Evolutionary conservation across 495 filamentous ascomycete genomes (phyloP).

Genomic region (Tetracladium marchalianum): DNA sequence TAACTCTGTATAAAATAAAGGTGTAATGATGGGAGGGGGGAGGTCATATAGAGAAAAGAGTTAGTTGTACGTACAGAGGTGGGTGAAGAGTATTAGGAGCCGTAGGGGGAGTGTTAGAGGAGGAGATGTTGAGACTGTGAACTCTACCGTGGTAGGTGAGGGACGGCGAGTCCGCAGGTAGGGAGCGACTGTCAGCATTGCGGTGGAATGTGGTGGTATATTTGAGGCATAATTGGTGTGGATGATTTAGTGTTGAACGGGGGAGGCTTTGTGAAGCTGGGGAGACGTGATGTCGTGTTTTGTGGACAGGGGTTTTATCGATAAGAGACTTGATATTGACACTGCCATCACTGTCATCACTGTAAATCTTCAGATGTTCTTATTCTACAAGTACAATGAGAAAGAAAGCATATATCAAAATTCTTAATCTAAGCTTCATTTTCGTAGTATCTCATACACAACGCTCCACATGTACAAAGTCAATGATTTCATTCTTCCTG

Average conservation of each 20-base stretch:
- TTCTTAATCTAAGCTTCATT: no score
- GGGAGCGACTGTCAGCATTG: conserved; percentile 41
- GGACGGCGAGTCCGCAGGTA: conserved; percentile 60
- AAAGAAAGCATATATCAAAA: no score
- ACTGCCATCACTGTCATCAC: background rate
- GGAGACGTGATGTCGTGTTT: background rate
- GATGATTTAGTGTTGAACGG: background rate
- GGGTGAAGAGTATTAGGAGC: conserved; percentile 21
- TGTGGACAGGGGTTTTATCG: conserved; percentile 5
- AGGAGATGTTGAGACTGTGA: conserved; percentile 68
- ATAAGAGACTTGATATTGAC: conserved; percentile 7
- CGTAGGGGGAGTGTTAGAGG: conserved; percentile 43
- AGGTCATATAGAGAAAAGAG: conserved; percentile 10
- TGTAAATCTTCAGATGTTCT: background rate
- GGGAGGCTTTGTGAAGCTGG: background rate
- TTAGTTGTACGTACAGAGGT: conserved; percentile 11
- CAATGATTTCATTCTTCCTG: no score
- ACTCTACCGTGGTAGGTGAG: conserved; percentile 78
- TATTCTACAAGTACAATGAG: no score
- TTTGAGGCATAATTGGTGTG: conserved; percentile 1
- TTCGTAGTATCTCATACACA: no score
- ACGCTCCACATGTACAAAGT: no score
- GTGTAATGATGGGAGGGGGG: conserved; percentile 6
- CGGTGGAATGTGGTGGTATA: background rate
- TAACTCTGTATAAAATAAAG: background rate